A percentile compares a stretch with the other conserved stretches of the same genome.
Conservation (phyloP, 768 basidiomycete genomes). For the Boletales sp. region DNA sequence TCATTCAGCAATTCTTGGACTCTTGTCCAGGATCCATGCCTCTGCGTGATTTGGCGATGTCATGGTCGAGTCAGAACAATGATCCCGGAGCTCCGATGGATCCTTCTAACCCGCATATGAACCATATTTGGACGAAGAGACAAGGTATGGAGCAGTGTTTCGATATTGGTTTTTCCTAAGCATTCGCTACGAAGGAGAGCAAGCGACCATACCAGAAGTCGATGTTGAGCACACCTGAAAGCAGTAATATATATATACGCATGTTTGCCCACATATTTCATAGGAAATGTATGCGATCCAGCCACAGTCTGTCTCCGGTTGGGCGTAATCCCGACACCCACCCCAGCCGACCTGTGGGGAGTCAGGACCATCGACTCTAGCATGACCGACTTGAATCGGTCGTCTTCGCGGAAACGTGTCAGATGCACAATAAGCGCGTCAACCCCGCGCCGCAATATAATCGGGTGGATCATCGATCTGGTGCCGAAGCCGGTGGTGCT, state of each 20-base stretch:
- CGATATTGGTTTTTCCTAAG: too few relatives aligned
- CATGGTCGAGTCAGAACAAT: neutral
- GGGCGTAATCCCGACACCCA: neutral
- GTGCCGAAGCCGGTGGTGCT: neutral
- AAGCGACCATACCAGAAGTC: too few relatives aligned
- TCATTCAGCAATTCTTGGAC: neutral
- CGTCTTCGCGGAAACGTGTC: conserved; percentile 85
- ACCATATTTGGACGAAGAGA: too few relatives aligned
- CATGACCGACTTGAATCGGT: conserved; percentile 84
- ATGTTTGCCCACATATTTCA: too few relatives aligned
- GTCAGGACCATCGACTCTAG: conserved; percentile 77
- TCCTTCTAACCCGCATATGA: too few relatives aligned
- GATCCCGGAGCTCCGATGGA: too few relatives aligned
- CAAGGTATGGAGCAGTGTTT: too few relatives aligned
- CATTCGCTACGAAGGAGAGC: too few relatives aligned
- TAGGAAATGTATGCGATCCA: too few relatives aligned
- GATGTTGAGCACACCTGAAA: too few relatives aligned
- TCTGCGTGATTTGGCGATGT: neutral
- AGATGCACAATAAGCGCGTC: conserved; percentile 88
- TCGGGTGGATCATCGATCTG: conserved; percentile 84
- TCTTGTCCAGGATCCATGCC: neutral
- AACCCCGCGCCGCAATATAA: conserved; percentile 87
- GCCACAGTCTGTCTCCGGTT: neutral
- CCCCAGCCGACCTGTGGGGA: conserved; percentile 33
- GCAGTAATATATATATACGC: too few relatives aligned